These are phyloP conservation scores for Samsoniella hepiali DNA, from an alignment of 2,329 filamentous ascomycete genomes.

Conservation along the genomic window DNA sequence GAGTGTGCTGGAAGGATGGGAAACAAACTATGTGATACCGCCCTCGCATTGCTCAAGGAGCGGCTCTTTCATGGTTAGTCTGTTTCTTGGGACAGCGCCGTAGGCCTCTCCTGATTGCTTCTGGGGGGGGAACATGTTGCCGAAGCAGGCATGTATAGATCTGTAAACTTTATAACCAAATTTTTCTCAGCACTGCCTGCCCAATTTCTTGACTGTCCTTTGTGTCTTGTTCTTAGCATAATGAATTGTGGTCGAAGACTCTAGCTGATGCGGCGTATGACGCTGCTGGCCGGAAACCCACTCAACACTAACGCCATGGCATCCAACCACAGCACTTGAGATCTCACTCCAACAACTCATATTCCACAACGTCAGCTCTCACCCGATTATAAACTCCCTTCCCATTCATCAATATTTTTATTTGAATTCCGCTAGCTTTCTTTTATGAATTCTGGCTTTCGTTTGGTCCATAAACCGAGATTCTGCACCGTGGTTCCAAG, in stretches of 20 bases:
- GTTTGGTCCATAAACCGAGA: background rate
- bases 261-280: background rate
- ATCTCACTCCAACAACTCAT: background rate
- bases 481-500: background rate
- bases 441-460: background rate
- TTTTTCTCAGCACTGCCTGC: too few relatives aligned
- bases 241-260: background rate
- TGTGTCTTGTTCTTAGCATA: too few relatives aligned
- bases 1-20: background rate
- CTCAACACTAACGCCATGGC: background rate
- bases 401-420: background rate
- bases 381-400: background rate
- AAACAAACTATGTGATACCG: too few relatives aligned
- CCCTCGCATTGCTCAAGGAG: background rate
- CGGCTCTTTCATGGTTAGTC: too few relatives aligned
- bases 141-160: background rate
- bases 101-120: background rate
- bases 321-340: background rate
- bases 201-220: too few relatives aligned
- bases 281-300: conserved; percentile 13
- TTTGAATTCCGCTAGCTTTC: background rate
- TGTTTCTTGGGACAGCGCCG: background rate
- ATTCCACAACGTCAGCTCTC: background rate
- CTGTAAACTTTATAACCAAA: background rate
- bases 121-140: too few relatives aligned